A percentile compares a stretch with the other conserved stretches of the same genome.
phyloP scores from a whole-genome alignment of 805 yeast genomes.

The Naumovozyma dairenensis region DNA sequence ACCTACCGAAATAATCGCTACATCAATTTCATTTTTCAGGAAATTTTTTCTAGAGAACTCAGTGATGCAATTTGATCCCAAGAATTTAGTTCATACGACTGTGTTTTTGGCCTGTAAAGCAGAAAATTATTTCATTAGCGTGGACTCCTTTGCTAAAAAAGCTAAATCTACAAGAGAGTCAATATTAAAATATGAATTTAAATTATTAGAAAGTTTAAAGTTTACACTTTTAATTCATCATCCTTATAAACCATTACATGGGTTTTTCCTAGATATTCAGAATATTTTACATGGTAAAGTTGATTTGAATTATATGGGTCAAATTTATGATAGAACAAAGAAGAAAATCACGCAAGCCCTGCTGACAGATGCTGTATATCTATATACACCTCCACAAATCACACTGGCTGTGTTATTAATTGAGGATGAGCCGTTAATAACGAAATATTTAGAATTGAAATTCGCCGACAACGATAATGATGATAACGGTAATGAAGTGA shows the following conservation, averaged over 20 bases:
- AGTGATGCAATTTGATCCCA: slow-evolving; percentile 84
- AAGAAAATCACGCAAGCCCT: slow-evolving; percentile 56
- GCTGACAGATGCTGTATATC: slow-evolving; percentile 64
- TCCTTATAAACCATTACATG: slow-evolving; percentile 84
- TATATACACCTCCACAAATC: slow-evolving; percentile 89
- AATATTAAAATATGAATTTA: slow-evolving; percentile 71
- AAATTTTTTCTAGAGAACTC: slow-evolving; percentile 72
- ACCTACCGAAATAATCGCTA: slow-evolving; percentile 82
- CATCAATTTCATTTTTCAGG: slow-evolving; percentile 75
- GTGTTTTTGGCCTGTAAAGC: slow-evolving; percentile 86
- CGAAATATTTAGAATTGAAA: slow-evolving; percentile 57
- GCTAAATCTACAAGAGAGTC: slow-evolving; percentile 59
- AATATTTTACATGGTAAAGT: slow-evolving; percentile 36
- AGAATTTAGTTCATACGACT: slow-evolving; percentile 67
- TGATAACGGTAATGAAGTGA: slow-evolving; percentile 5
- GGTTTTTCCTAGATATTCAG: slow-evolving; percentile 88
- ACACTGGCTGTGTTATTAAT: slow-evolving; percentile 78
- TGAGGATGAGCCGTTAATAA: slow-evolving; percentile 53
- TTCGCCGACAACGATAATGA: slow-evolving; percentile 26
- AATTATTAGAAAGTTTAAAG: slow-evolving; percentile 57
- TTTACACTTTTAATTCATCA: slow-evolving; percentile 83
- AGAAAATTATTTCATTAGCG: slow-evolving; percentile 82
- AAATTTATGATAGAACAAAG: slow-evolving; percentile 62
- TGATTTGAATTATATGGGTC: slow-evolving; percentile 51
- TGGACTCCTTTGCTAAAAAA: slow-evolving; percentile 65